Evolutionary conservation across 495 filamentous ascomycete genomes (phyloP).

Genomic region (Penicillium subrubescens): DNA sequence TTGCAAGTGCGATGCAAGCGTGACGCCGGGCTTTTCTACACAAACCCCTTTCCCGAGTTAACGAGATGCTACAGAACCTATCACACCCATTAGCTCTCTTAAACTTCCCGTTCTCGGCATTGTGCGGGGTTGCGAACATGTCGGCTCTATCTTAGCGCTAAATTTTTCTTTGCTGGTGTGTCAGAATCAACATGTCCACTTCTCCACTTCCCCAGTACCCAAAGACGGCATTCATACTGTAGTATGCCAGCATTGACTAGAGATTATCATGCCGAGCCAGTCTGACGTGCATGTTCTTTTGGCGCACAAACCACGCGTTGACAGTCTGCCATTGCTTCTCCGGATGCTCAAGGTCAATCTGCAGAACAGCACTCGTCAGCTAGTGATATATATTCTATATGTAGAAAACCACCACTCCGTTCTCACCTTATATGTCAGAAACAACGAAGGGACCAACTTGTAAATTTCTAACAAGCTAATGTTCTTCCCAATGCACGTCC

Average conservation of each 20-base stretch:
- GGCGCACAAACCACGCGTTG: conserved; percentile 39
- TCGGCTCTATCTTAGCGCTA: background rate
- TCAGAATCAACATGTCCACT: background rate
- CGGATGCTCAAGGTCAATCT: conserved; percentile 33
- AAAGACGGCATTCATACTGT: background rate
- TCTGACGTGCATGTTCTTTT: conserved; percentile 26
- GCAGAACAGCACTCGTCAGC: background rate
- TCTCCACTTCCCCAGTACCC: background rate
- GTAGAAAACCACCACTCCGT: background rate
- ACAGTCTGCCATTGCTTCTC: conserved; percentile 30
- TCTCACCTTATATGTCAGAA: conserved; percentile 62
- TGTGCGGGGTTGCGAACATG: background rate
- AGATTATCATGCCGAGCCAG: conserved; percentile 2
- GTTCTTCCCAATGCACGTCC: conserved; percentile 73
- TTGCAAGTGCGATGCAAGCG: background rate
- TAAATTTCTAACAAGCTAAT: conserved; percentile 77
- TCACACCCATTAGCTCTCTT: background rate
- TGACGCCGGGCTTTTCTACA: background rate
- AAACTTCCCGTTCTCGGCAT: background rate
- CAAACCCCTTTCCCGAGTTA: background rate
- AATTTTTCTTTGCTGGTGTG: background rate
- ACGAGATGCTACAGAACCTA: background rate
- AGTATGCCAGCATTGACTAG: background rate
- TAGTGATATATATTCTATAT: background rate
- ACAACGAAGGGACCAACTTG: conserved; percentile 72